Evolutionary conservation across 805 yeast genomes (phyloP).

Genomic region (Starmerella lactis-condensi): DNA sequence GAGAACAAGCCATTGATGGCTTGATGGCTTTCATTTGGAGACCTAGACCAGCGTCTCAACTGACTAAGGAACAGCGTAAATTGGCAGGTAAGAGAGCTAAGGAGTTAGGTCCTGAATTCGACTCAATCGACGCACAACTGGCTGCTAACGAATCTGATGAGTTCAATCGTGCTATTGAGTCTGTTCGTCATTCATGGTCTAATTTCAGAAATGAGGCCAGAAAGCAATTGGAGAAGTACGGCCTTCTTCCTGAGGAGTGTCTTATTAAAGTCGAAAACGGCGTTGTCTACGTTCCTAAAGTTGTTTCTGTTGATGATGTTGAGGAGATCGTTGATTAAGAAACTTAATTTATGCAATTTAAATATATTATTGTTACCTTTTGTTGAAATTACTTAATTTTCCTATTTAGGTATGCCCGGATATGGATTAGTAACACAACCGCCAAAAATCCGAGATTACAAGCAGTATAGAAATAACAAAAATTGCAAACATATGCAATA

Average conservation of each 20-base stretch:
- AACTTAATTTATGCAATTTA: no score
- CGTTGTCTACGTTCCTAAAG: conserved; percentile 29
- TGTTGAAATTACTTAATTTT: no score
- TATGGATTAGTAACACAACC: no score
- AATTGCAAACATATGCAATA: no score
- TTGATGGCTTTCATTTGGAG: conserved; percentile 91
- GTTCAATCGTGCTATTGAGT: conserved; percentile 66
- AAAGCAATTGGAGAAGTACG: conserved; percentile 24
- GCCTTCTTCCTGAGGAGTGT: conserved; percentile 13
- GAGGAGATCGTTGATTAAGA: conserved; percentile 22
- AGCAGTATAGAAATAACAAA: no score
- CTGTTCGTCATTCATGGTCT: conserved; percentile 68
- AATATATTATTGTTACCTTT: no score
- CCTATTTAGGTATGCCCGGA: no score
- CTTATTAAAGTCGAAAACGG: conserved; percentile 14
- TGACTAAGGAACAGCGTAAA: conserved; percentile 65
- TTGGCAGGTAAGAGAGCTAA: conserved; percentile 76
- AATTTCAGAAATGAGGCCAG: conserved; percentile 46
- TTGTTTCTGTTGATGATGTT: conserved; percentile 33
- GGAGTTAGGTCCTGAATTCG: conserved; percentile 82
- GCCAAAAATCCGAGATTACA: no score
- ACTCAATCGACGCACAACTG: conserved; percentile 88
- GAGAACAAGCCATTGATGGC: conserved; percentile 60
- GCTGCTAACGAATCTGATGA: conserved; percentile 84
- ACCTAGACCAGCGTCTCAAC: conserved; percentile 75